Evolutionary conservation across 2,329 filamentous ascomycete genomes (phyloP), one percentile per base, ranked within the genome.

Genomic region (Orbilia ellipsospora): DNA sequence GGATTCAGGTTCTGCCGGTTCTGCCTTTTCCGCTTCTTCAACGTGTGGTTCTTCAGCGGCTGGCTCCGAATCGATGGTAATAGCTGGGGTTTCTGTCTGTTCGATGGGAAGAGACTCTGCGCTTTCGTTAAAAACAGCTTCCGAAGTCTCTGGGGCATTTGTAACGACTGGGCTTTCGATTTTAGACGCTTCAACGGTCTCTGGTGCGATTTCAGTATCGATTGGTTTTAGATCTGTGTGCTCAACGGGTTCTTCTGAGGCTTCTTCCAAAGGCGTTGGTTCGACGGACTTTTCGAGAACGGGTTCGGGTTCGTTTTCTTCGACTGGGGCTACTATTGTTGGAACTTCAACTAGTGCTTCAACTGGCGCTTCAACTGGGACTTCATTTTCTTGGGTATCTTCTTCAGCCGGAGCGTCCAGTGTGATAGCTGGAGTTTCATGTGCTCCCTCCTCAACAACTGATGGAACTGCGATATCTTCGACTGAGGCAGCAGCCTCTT

Each of bases 71-170:
- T 20, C 40, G n/a, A 36, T 20, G 12, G 63, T 48, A 18, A 61
- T 23, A 48, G 52, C 56, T 40, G 70, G 63, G 20, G 70, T 74
- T 40, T 74, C 57, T 13, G 63, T 68, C 20, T 63, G 26, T 55
- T 74, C 70, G 20, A 74, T 64, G 4, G 70, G 63, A 15, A 74
- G 40, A 15, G 66, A 64, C 13, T 61, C 52, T 8, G 57, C 70
- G 28, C 60, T 64, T 18, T 74, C 70, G 52, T 57, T 68, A 45
- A 57, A 55, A 26, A 67, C 63, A 10, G 63, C 65, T 20, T 74
- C 63, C 1, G 60, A 52, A 54, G 70, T 62, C 42, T 74, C 70
- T 20, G 70, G 70, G 1, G 52, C 63, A 4, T 66, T 51, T 40
- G 63, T 63, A 18, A 60, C 54, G n/a, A 64, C 45, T 54, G 70